Percentiles rank a stretch among this genome's conserved stretches.
Evolutionary conservation across 108 stramenopile genomes (phyloP).

Genomic region (Nannochloropsis granulata): DNA sequence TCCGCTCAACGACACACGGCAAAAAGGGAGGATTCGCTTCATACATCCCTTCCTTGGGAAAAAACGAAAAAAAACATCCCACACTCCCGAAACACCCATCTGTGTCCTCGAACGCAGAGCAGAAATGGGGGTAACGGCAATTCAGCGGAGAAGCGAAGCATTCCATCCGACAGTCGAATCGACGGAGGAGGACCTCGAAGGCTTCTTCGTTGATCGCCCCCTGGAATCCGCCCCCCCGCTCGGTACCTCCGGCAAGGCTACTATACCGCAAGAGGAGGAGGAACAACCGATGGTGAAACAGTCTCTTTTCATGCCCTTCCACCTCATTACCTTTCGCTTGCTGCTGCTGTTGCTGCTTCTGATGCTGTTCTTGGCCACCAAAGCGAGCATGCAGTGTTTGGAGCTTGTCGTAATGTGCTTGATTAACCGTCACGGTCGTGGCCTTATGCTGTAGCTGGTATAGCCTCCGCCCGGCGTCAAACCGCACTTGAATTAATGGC

Average conservation of each 20-base stretch:
- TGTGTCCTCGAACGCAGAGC: constrained; percentile 56
- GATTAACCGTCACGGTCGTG: constrained; percentile 1
- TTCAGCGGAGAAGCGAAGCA: constrained; percentile 80
- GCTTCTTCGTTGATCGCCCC: constrained; percentile 51
- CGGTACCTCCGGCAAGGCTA: constrained; percentile 50
- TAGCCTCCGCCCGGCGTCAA: not conserved
- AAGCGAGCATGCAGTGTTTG: not conserved
- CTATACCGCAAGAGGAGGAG: constrained; percentile 32
- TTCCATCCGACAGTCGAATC: constrained; percentile 54
- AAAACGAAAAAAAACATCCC: constrained; percentile 56
- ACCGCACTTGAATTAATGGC: not conserved
- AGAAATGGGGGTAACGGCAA: constrained; percentile 50
- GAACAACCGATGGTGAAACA: constrained; percentile 23
- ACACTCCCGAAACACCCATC: constrained; percentile 56
- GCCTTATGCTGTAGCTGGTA: not conserved
- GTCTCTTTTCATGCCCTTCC: not conserved
- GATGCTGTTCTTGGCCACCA: not conserved
- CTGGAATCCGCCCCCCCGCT: constrained; percentile 71
- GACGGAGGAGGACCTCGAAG: constrained; percentile 51
- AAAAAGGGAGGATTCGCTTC: constrained; percentile 81
- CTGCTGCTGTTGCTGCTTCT: not conserved
- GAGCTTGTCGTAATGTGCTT: constrained; percentile 18
- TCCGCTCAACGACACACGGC: constrained; percentile 48
- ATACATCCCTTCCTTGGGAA: constrained; percentile 18
- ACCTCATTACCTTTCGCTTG: not conserved